Evolutionary conservation across 2,329 filamentous ascomycete genomes (phyloP), one percentile per base, ranked within the genome.

Genomic region (Eutypa lata): DNA sequence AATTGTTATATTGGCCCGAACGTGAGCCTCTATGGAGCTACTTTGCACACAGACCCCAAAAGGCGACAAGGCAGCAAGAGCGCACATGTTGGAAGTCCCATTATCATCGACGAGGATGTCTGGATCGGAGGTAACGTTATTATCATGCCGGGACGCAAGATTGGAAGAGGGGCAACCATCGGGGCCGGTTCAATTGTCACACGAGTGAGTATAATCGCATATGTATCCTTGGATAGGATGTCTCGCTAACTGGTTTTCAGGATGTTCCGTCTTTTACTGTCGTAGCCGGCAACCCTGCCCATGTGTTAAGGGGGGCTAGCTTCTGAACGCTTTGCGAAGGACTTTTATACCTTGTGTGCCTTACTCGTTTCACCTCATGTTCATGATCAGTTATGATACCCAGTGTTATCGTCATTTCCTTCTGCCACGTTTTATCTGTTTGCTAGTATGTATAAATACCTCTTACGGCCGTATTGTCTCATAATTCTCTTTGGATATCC

Each of bases 171-270:
- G 4, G 84, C 81, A 52, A 90, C 88, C 0, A 81, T 96, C 55
- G 91, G 90, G 10, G 91, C 92, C 7, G 91, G 89, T 14, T 89
- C 88, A 61, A 86, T 96, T 37, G 91, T 96, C 21, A 92, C 90
- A 1, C 93, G 88, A 84, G 77, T 81, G 68, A 61, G 75, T 65
- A 38, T 14, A 38, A 38, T 46, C 7, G n/a, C 10, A 49, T 21
- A 5, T 19, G 13, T 21, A 19, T 5, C 26, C 10, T 19, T 4
- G 33, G 48, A 26, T 26, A 6, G 21, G 31, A 37, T 48, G 10
- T 24, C 31, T 21, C 44, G 26, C 58, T 70, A 58, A 69, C 46
- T 44, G 33, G 22, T 16, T 33, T 14, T 21, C n/a, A 79, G 76
- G 80, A 88, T 71, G 82, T 90, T 11, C 82, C 84, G 1, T 81